A percentile compares a stretch with the other conserved stretches of the same genome.
phyloP scores from a whole-genome alignment of 1,139 yeast species.

The Sugiyamaella paludigena region DNA sequence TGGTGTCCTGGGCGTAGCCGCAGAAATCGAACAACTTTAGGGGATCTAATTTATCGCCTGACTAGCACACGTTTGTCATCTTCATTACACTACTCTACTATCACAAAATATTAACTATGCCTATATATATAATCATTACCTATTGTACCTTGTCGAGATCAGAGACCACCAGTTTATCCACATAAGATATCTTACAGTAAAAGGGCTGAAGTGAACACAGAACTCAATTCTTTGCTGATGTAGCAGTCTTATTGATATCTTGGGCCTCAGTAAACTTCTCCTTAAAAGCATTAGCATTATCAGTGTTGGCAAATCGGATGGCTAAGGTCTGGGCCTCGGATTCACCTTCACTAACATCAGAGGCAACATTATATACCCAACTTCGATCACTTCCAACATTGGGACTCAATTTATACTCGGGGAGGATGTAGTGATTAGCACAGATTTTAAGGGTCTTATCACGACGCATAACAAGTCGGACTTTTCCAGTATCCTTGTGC shows the following conservation, averaged over 20 bases:
- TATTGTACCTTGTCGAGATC: no score
- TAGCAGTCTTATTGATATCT: conserved; percentile 51
- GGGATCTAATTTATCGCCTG: no score
- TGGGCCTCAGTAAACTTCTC: conserved; percentile 85
- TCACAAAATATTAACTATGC: no score
- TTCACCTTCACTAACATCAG: conserved; percentile 92
- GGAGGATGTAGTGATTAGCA: conserved; percentile 89
- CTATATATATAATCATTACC: no score
- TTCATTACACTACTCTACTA: no score
- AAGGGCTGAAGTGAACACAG: no score
- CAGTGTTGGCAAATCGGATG: conserved; percentile 94
- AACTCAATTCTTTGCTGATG: conserved; percentile 21
- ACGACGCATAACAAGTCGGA: conserved; percentile 95
- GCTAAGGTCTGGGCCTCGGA: conserved; percentile 97
- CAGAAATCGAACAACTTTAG: no score
- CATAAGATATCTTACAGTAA: no score
- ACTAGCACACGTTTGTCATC: no score
- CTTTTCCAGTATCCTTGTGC: conserved; percentile 77
- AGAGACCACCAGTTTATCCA: no score
- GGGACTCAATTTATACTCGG: conserved; percentile 83
- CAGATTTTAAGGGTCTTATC: conserved; percentile 97
- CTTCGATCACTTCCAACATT: conserved; percentile 97
- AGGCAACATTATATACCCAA: conserved; percentile 95
- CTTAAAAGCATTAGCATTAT: conserved; percentile 94
- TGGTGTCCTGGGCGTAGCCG: no score